phyloP scores from a whole-genome alignment of 257 asterid species.

The Solanum ossicruentum region DNA sequence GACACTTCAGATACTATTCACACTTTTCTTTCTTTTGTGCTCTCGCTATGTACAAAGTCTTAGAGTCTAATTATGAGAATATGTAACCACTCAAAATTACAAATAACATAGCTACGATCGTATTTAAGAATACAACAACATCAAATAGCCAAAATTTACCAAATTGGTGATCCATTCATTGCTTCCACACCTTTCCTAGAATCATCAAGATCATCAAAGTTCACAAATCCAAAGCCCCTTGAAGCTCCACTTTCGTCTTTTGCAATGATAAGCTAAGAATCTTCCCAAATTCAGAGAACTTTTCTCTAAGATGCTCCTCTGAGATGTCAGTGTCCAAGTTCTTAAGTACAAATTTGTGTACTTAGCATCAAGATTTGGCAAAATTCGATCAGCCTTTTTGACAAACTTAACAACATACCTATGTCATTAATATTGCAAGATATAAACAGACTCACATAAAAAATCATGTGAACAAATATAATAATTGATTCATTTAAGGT shows the following conservation, averaged over 20 bases:
- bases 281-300: constrained; percentile 36
- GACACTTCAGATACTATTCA: constrained; percentile 41
- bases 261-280: constrained; percentile 26
- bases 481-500: background rate
- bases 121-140: background rate
- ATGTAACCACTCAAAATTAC: background rate
- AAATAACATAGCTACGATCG: background rate
- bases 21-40: constrained; percentile 88
- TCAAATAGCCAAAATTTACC: constrained; percentile 23
- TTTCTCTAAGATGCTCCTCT: constrained; percentile 26
- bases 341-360: constrained; percentile 25
- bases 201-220: constrained; percentile 36
- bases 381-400: background rate
- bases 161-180: constrained; percentile 38
- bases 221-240: constrained; percentile 47
- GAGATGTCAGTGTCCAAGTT: constrained; percentile 30
- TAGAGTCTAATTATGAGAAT: constrained; percentile 33
- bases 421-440: background rate
- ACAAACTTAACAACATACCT: constrained; percentile 23
- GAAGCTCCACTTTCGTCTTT: constrained; percentile 31
- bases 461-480: background rate
- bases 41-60: constrained; percentile 61
- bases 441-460: background rate
- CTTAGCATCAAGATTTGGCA: background rate
- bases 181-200: constrained; percentile 36